These are phyloP conservation scores for Tetrapyrgos nigripes DNA, from an alignment of 1,284 basidiomycete genomes.

Conservation along the genomic window DNA sequence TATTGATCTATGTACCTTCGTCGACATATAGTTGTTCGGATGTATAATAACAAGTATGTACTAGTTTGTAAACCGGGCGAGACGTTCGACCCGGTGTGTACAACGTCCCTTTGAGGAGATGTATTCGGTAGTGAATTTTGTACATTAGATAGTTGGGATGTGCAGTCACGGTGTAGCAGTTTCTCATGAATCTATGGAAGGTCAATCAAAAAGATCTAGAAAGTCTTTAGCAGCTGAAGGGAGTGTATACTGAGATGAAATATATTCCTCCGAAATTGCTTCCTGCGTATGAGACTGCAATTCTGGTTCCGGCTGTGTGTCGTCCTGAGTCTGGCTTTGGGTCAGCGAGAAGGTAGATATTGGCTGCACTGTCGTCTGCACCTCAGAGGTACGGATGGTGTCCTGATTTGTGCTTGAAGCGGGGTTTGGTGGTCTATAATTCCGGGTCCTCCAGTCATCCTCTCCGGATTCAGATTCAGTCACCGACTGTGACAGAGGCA, in stretches of 20 bases:
- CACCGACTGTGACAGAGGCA: slow-evolving; percentile 21
- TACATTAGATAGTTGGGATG: no score
- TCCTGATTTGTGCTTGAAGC: no score
- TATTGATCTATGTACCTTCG: not conserved
- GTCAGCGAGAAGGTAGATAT: not conserved
- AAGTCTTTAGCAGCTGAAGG: slow-evolving; percentile 32
- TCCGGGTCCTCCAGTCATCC: no score
- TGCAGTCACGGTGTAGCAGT: no score
- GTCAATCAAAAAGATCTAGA: slow-evolving; percentile 44
- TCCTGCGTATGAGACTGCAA: not conserved
- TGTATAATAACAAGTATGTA: no score
- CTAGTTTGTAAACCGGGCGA: no score
- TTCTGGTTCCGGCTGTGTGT: not conserved
- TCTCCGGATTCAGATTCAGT: slow-evolving; percentile 29
- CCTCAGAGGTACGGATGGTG: not conserved
- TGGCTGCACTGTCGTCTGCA: not conserved
- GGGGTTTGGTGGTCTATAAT: not conserved
- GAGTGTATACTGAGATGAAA: slow-evolving; percentile 12
- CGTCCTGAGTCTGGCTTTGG: not conserved
- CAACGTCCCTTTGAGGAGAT: no score
- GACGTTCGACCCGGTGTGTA: no score
- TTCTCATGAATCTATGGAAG: no score
- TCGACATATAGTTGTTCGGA: no score
- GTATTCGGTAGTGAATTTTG: no score
- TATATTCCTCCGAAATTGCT: slow-evolving; percentile 30